Percentiles rank a stretch among this genome's conserved stretches.
These are phyloP conservation scores for Heritiera littoralis DNA, from an alignment of 345 rosid species.

Conservation along the genomic window DNA sequence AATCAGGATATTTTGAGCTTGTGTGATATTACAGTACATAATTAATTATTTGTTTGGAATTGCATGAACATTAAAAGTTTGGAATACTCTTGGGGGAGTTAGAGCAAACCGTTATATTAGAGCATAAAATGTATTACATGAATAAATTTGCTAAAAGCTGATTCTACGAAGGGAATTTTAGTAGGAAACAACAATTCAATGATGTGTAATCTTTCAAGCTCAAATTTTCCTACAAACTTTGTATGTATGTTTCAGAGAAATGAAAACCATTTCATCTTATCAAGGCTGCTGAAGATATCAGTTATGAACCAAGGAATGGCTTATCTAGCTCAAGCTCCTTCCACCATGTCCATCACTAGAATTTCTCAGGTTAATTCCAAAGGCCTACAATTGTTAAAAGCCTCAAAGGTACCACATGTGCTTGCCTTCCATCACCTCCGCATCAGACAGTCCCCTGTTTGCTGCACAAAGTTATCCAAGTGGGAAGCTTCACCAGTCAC, in stretches of 20 bases:
- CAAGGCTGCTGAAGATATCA: slow-evolving; percentile 25
- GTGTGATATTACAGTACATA: not conserved
- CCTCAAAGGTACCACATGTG: slow-evolving; percentile 17
- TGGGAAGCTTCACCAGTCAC: slow-evolving; percentile 66
- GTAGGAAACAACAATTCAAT: not conserved
- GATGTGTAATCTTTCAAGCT: not conserved
- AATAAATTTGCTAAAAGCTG: not conserved
- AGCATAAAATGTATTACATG: not conserved
- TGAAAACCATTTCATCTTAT: slow-evolving; percentile 14
- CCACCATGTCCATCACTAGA: slow-evolving; percentile 26
- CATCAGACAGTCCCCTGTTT: slow-evolving; percentile 31
- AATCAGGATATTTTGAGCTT: not conserved
- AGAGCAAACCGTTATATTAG: not conserved
- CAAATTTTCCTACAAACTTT: slow-evolving; percentile 1
- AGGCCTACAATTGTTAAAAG: slow-evolving; percentile 34
- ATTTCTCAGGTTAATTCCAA: slow-evolving; percentile 34
- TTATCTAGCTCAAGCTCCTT: slow-evolving; percentile 42
- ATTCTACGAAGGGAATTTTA: not conserved
- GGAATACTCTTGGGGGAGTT: not conserved
- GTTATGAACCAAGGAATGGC: slow-evolving; percentile 52
- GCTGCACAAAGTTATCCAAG: slow-evolving; percentile 54
- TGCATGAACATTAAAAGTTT: not conserved
- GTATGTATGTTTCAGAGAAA: slow-evolving; percentile 14
- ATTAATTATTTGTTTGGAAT: not conserved
- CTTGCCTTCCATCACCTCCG: slow-evolving; percentile 20